Evolutionary conservation across 2,329 filamentous ascomycete species (phyloP), one percentile per base, ranked within the genome.

Genomic region (Thermothelomyces thermophilus): DNA sequence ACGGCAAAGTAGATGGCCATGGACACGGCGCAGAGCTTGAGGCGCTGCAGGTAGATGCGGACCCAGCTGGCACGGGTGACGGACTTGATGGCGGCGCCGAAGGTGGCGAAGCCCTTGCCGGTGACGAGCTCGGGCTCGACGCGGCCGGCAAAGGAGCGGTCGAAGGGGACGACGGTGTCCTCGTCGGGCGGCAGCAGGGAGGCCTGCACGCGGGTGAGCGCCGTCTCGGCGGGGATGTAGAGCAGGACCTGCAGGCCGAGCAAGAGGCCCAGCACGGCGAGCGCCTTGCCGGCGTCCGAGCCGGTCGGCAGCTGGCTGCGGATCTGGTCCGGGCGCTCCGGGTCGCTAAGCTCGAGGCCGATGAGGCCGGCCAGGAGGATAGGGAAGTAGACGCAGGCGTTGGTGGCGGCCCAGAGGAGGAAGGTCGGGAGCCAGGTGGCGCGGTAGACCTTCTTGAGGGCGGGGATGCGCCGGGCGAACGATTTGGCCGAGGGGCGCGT

Each of bases 111-210:
- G 57, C 87, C 86, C 56, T 75, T 79, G 48, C 86, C 87, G 52
- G 81, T 83, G n/a, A 89, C 73, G 43, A 89, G 76, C 52, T 80
- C 78, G n/a, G 87, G 83, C 56, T 84, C 80, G 24, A 91, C 80
- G 64, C 83, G 85, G 59, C 87, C 87, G 56, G 78, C 80, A 62
- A 94, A 94, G 26, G 84, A 84, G 57, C 90, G 86, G 73, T 97
- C 91, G 62, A 97, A 95, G 28, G 88, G 84, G 31, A 97, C 83
- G 56, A 96, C 86, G 22, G 87, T 82, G 69, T 94, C 85, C 58
- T 90, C 79, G 16, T 87, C 83, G 52, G 88, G 84, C 0, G 89
- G 80, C 2, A 97, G 80, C 59, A 95, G 82, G 42, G 87, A 91
- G 6, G 90, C 90, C 65, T 95, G 89, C 31, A 95, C 83, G 55